These are phyloP conservation scores for Lentinula detonsa DNA, from an alignment of 768 basidiomycete genomes.

Conservation along the genomic window DNA sequence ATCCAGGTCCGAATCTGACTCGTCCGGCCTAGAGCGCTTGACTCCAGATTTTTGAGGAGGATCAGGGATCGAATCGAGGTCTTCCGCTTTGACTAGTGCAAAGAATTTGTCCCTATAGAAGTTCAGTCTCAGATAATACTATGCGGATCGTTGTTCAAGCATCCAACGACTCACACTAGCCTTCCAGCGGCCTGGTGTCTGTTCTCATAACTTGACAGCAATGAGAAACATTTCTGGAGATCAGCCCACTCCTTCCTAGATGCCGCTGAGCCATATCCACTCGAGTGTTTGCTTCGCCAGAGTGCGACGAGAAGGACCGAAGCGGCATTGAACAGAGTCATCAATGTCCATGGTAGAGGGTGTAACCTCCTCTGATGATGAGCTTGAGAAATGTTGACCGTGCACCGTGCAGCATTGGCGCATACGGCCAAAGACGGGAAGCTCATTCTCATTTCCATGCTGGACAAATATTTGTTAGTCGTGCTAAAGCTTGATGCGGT, in stretches of 20 bases:
- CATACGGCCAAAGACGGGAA: slow-evolving; percentile 37
- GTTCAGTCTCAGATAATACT: neutral
- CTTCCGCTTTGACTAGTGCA: neutral
- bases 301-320: neutral
- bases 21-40: neutral
- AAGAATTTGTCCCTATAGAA: neutral
- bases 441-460: slow-evolving; percentile 10
- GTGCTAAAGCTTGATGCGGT: neutral
- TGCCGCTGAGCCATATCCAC: neutral
- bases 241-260: slow-evolving; percentile 1
- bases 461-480: neutral
- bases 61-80: neutral
- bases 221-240: neutral
- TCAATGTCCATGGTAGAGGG: neutral
- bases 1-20: neutral
- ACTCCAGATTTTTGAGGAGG: neutral
- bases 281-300: slow-evolving; percentile 1
- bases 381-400: slow-evolving; percentile 33
- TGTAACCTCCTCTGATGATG: slow-evolving; percentile 14
- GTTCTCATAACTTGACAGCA: neutral
- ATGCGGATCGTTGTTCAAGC: neutral
- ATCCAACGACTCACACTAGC: neutral
- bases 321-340: neutral
- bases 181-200: neutral
- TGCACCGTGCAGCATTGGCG: slow-evolving; percentile 30